These are phyloP conservation scores for Phyllosticta citrichinensis DNA, from an alignment of 2,329 filamentous ascomycete genomes.

Conservation along the genomic window DNA sequence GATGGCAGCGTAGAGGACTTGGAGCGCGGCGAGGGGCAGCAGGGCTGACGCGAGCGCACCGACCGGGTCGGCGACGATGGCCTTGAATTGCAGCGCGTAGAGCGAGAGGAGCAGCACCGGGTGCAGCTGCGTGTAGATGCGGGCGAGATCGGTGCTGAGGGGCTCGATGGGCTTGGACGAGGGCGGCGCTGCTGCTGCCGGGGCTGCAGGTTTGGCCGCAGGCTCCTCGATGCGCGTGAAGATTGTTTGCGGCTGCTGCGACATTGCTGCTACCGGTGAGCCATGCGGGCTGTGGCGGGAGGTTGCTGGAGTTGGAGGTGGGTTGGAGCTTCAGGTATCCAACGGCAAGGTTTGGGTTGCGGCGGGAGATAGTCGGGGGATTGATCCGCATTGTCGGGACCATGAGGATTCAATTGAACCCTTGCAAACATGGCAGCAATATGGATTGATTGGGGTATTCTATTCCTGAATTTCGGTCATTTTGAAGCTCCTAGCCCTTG, in stretches of 20 bases:
- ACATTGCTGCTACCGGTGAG: conserved; percentile 3
- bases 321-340: background rate
- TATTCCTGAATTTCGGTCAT: background rate
- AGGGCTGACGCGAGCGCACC: conserved; percentile 52
- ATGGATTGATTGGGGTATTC: background rate
- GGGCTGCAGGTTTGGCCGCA: background rate
- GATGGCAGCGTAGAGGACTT: conserved; percentile 48
- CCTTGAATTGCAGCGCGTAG: conserved; percentile 53
- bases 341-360: background rate
- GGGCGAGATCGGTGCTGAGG: conserved; percentile 39
- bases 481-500: background rate
- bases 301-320: background rate
- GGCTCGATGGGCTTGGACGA: conserved; percentile 34
- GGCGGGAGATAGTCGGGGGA: background rate
- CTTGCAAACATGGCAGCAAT: background rate
- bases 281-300: background rate
- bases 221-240: conserved; percentile 10
- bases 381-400: background rate
- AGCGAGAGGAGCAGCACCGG: conserved; percentile 56
- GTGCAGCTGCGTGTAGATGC: conserved; percentile 55
- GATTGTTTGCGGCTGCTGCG: conserved; percentile 7
- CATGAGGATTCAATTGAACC: background rate
- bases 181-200: background rate
- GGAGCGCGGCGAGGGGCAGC: conserved; percentile 52
- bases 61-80: conserved; percentile 61